Conservation (phyloP, 164 flowering plant species). For the Amborella trichopoda region DNA sequence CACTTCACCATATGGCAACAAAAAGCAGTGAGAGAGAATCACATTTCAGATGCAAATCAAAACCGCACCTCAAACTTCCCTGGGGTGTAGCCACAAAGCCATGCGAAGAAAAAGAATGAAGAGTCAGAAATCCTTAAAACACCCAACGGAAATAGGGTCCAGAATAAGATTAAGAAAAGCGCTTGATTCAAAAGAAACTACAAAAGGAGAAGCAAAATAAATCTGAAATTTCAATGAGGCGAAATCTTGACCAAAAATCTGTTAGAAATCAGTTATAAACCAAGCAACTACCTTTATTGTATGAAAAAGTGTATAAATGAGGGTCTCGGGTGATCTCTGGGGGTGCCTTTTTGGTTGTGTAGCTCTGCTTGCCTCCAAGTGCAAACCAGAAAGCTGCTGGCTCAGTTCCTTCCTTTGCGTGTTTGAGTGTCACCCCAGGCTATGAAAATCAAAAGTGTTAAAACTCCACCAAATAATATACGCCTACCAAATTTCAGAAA, state of each 20-base stretch:
- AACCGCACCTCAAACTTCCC: conserved; percentile 87
- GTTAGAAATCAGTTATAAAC: too few species aligned
- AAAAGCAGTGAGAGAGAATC: too few species aligned
- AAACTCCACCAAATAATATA: too few species aligned
- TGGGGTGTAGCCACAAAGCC: conserved; percentile 27
- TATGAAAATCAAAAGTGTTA: conserved; percentile 15
- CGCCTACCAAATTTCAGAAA: too few species aligned
- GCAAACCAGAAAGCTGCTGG: conserved; percentile 93
- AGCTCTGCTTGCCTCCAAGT: conserved; percentile 89
- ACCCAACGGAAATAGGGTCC: too few species aligned
- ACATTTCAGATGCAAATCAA: too few species aligned
- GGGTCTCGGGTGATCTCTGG: conserved; percentile 75
- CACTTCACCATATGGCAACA: too few species aligned
- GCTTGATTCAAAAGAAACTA: background rate
- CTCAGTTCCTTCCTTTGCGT: conserved; percentile 98
- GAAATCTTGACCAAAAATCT: background rate
- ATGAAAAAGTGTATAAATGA: conserved; percentile 69
- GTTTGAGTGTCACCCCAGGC: conserved; percentile 85
- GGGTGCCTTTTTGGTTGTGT: conserved; percentile 60
- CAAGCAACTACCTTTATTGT: conserved; percentile 53
- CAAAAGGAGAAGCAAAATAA: too few species aligned
- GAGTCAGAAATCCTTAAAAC: too few species aligned
- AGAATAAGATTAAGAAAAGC: background rate
- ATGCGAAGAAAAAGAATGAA: conserved; percentile 15
- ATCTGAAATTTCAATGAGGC: too few species aligned